These are phyloP conservation scores for Rhytidhysteron rufulum DNA, from an alignment of 2,329 filamentous ascomycete genomes.

Conservation along the genomic window DNA sequence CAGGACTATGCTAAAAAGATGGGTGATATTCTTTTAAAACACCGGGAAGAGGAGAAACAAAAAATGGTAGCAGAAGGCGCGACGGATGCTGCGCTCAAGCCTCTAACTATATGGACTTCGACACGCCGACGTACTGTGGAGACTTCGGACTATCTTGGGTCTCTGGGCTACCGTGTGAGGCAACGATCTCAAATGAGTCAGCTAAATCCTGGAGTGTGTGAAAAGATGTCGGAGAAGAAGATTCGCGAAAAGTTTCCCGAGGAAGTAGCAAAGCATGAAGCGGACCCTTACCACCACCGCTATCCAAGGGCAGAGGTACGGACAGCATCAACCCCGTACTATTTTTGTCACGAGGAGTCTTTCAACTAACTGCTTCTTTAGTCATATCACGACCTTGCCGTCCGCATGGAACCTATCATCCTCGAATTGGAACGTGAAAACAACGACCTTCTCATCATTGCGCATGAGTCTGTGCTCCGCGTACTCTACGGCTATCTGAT, in stretches of 20 bases:
- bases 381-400: constrained; percentile 98
- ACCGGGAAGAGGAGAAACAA: constrained; percentile 77
- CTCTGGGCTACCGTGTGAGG: constrained; percentile 76
- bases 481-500: constrained; percentile 97
- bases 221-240: constrained; percentile 80
- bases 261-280: constrained; percentile 86
- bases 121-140: constrained; percentile 87
- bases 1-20: constrained; percentile 71
- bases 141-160: constrained; percentile 77
- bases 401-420: constrained; percentile 95
- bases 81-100: constrained; percentile 65
- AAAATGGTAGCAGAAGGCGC: constrained; percentile 66
- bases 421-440: constrained; percentile 95
- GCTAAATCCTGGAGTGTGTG: constrained; percentile 92
- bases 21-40: constrained; percentile 76
- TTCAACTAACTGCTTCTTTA: constrained; percentile 40
- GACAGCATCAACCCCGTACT: constrained; percentile 10
- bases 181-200: constrained; percentile 97
- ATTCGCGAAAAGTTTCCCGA: constrained; percentile 83
- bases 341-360: not conserved
- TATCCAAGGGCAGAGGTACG: constrained; percentile 88
- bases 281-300: constrained; percentile 93
- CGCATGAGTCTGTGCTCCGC: constrained; percentile 94
- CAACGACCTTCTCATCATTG: constrained; percentile 96
- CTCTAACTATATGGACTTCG: constrained; percentile 90